Evolutionary conservation across 345 rosid species (phyloP), one percentile per base, ranked within the genome.

Genomic region (Tarenaya hassleriana): DNA sequence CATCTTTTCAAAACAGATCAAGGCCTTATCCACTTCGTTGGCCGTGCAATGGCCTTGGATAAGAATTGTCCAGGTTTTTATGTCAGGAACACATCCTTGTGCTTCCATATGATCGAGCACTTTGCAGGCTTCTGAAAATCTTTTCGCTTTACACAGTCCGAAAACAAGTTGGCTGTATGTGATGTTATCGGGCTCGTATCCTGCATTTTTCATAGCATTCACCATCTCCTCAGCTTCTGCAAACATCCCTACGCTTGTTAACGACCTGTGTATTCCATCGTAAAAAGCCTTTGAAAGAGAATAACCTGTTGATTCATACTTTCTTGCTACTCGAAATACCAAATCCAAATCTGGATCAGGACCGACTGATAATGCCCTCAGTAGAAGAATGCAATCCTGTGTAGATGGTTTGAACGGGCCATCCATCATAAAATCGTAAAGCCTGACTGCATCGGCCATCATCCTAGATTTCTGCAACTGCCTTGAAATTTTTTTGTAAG

Each of bases 361-460:
- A 58, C 73, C 58, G 24, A 59, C 61, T 1, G 91, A 71, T 61
- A 90, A 62, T 53, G 68, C 74, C 60, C 78, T 68, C 60, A 90
- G 48, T 33, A 90, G 81, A 13, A 75, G 59, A 67, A 54, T 64
- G 66, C 94, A 86, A 54, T 82, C 82, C 55, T 83, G 82, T 67
- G 60, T 52, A 0, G 86, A 75, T 48, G 94, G 97, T 75, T 77
- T 80, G 68, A 68, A 86, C 0, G 77, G 94, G 34, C 95, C 70
- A 69, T 86, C 94, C 91, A 83, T 90, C 97, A 86, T 83, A 60
- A 74, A 63, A 64, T 86, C 95, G 49, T 76, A 86, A 48, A 90
- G 78, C 81, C 74, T 80, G 18, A 90, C 97, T 0, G 91, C 86
- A 32, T 78, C 90, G 15, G 63, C 64, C 73, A 73, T 67, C 87